Base-by-base conservation (phyloP, 2,329 filamentous ascomycete genomes). In the Xylariaceae sp. region DNA sequence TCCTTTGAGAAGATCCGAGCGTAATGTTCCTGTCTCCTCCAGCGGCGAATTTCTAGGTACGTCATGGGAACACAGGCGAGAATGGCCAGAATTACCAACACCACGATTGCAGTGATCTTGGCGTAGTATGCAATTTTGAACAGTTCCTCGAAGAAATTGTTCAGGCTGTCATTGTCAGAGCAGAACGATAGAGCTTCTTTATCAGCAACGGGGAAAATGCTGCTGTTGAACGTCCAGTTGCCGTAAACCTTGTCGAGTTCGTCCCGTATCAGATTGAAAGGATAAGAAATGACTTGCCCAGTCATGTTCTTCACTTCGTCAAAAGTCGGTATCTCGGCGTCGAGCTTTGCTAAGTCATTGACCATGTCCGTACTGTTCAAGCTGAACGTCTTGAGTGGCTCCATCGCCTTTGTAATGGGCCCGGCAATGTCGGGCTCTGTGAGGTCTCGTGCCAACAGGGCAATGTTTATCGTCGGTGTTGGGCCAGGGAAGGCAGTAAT, bases 101-200 rank as follows among this genome's bases (percentile, higher is more conserved):
- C 74, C n/a, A 76, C 81, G 39, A 95, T 76, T 59, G 94, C 89
- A 36, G 85, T 78, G 46, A 82, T 87, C 56, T 81, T 81, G 35
- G 87, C 86, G 16, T 77, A 75, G 40, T 74, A 67, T n/a, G 84
- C 78, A 34, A 89, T 72, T 19, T 78, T 66, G 38, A 80, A 79
- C 2, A 97, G 72, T 11, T 73, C 73, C 42, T 83, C 70, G 64
- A 98, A 98, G 71, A 97, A 97, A 49, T 82, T 73, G 57, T 83
- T 81, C 64, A 98, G 85, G 24, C 78, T 81, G 50, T 87, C 77
- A 65, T 93, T 89, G 59, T 89, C 81, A 32, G 88, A 88, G 70
- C 93, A 98, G 68, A 98, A 97, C 1, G 77, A 83, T 39, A 98
- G 72, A 29, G 81, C 70, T 63, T 94, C 77, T 68, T 95, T 95